phyloP scores from a whole-genome alignment of 2,329 filamentous ascomycete species.

The Acrocalymma vagum region DNA sequence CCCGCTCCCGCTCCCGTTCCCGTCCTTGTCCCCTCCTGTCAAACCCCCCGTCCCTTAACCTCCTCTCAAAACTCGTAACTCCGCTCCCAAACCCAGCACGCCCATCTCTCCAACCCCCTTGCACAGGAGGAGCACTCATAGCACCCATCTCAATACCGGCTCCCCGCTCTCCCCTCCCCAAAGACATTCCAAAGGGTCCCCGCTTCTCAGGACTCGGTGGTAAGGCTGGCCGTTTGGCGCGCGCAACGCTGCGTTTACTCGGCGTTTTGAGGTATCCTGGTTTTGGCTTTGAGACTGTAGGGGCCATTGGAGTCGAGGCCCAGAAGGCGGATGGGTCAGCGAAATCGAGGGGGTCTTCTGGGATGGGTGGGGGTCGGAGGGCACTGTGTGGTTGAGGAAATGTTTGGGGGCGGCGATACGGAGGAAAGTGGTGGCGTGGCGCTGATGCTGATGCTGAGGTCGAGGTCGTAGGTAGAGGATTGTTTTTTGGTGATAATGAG shows the following conservation, averaged over 20 bases:
- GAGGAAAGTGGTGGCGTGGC: constrained; percentile 11
- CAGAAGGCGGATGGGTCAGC: constrained; percentile 29
- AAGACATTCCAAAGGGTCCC: constrained; percentile 9
- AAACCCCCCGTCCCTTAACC: constrained; percentile 41
- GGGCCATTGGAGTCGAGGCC: constrained; percentile 35
- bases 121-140: constrained; percentile 41
- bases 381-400: constrained; percentile 24
- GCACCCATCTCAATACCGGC: constrained; percentile 24
- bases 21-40: constrained; percentile 6
- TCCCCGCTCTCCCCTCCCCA: constrained; percentile 3
- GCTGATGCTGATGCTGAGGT: constrained; percentile 9
- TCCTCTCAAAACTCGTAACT: constrained; percentile 43
- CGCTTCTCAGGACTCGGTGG: constrained; percentile 34
- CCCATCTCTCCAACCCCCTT: constrained; percentile 6
- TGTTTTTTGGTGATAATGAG: constrained; percentile 33
- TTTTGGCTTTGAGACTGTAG: constrained; percentile 16
- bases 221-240: constrained; percentile 41
- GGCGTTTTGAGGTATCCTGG: constrained; percentile 58
- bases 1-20: constrained; percentile 8
- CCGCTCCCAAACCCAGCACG: constrained; percentile 10
- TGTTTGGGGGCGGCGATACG: constrained; percentile 17
- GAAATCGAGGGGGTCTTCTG: constrained; percentile 24
- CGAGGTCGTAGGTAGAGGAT: constrained; percentile 4
- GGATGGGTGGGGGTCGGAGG: constrained; percentile 24
- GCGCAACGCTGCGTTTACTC: constrained; percentile 48